Evolutionary conservation across 306 rosid species (phyloP).

Genomic region (Echinosophora koreensis): DNA sequence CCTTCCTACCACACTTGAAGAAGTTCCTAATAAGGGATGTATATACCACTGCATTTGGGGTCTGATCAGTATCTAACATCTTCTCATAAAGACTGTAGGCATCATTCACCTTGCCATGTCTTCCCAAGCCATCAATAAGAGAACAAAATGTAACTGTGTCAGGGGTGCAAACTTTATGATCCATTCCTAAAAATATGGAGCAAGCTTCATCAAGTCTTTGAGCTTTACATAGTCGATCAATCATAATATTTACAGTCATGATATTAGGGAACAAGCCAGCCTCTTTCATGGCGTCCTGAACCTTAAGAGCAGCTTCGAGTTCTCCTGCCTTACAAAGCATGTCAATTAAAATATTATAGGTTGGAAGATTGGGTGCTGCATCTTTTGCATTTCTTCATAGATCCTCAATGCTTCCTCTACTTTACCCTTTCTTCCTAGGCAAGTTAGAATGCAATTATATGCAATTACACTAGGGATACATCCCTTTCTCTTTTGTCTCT

Average conservation of each 20-base stretch:
- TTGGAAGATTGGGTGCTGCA: slow-evolving; percentile 84
- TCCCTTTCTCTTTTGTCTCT: slow-evolving; percentile 92
- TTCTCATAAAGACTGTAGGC: slow-evolving; percentile 91
- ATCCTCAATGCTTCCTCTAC: slow-evolving; percentile 75
- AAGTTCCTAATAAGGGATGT: slow-evolving; percentile 86
- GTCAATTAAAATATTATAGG: slow-evolving; percentile 85
- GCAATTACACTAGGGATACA: slow-evolving; percentile 87
- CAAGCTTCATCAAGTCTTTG: slow-evolving; percentile 85
- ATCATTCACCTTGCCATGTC: slow-evolving; percentile 76
- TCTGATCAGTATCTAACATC: slow-evolving; percentile 80
- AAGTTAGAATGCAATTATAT: slow-evolving; percentile 84
- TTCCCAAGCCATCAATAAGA: slow-evolving; percentile 94
- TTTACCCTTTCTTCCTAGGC: slow-evolving; percentile 82
- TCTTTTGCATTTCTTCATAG: slow-evolving; percentile 85
- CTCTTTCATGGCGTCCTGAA: slow-evolving; percentile 79
- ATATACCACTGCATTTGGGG: slow-evolving; percentile 74
- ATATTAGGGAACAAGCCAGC: slow-evolving; percentile 93
- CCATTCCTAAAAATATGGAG: slow-evolving; percentile 83
- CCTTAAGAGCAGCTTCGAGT: slow-evolving; percentile 65
- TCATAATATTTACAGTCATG: slow-evolving; percentile 87
- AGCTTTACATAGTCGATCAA: slow-evolving; percentile 88
- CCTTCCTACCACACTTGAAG: slow-evolving; percentile 87
- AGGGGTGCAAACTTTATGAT: slow-evolving; percentile 80
- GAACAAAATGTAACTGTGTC: slow-evolving; percentile 80
- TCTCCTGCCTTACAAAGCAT: slow-evolving; percentile 86